Conservation (phyloP, 805 yeast species). For the Saturnispora ahearnii region DNA sequence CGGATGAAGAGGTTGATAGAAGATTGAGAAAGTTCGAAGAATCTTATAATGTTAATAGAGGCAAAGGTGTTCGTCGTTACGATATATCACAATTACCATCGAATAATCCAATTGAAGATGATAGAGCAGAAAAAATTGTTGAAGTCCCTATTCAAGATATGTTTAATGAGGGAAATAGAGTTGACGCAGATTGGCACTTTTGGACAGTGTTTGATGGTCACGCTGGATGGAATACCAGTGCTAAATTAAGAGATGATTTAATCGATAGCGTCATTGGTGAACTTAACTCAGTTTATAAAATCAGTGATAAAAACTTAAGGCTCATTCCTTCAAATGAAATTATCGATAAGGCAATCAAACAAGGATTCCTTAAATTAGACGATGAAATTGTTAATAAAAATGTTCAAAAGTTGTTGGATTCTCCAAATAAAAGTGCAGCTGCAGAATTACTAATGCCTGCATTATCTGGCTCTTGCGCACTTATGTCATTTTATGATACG, state of each 20-base stretch:
- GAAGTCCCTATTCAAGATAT: slow-evolving; percentile 62
- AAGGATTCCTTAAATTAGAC: slow-evolving; percentile 76
- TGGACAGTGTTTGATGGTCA: slow-evolving; percentile 97
- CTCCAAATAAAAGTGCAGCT: slow-evolving; percentile 58
- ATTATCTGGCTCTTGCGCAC: slow-evolving; percentile 88
- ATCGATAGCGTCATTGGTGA: slow-evolving; percentile 71
- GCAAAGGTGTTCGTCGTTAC: slow-evolving; percentile 80
- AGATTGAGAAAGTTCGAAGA: slow-evolving; percentile 69
- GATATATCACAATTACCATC: slow-evolving; percentile 87
- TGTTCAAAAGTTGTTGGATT: slow-evolving; percentile 57
- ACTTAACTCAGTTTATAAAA: slow-evolving; percentile 54
- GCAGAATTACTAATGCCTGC: slow-evolving; percentile 84
- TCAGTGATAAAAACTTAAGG: slow-evolving; percentile 44
- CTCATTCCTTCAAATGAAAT: slow-evolving; percentile 57
- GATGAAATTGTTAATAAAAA: slow-evolving; percentile 76
- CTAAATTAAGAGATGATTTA: slow-evolving; percentile 73
- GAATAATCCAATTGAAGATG: slow-evolving; percentile 92
- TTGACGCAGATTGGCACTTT: slow-evolving; percentile 74
- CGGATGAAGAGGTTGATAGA: slow-evolving; percentile 63
- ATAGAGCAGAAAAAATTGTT: slow-evolving; percentile 72
- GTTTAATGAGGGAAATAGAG: slow-evolving; percentile 38
- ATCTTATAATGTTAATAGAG: slow-evolving; percentile 69
- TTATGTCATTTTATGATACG: slow-evolving; percentile 80
- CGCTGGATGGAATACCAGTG: slow-evolving; percentile 90
- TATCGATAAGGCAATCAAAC: slow-evolving; percentile 70